A percentile compares a stretch with the other conserved stretches of the same genome.
Conservation (phyloP, 2,329 filamentous ascomycete species). For the Cladosporium sp. region DNA sequence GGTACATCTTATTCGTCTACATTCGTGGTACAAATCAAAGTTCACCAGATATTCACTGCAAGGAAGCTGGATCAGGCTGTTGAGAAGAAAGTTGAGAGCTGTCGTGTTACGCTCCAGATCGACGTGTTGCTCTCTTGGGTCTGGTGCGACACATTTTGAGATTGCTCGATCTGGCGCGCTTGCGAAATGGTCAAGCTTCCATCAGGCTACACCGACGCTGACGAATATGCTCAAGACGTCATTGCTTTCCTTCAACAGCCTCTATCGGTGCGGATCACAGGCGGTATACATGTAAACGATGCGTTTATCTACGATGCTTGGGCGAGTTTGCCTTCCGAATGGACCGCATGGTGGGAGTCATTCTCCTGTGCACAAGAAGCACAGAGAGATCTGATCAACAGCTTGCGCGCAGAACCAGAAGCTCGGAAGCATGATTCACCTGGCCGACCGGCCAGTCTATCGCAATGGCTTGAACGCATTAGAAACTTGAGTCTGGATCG, state of each 20-base stretch:
- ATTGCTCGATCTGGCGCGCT: neutral
- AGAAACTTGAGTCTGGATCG: constrained; percentile 22
- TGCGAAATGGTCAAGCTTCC: constrained; percentile 19
- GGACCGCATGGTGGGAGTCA: constrained; percentile 24
- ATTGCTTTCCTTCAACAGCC: constrained; percentile 23
- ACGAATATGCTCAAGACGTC: constrained; percentile 19
- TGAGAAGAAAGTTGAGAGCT: neutral
- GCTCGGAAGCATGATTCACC: neutral
- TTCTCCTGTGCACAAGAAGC: constrained; percentile 18
- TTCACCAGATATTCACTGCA: too few relatives aligned
- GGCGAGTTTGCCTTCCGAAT: constrained; percentile 20
- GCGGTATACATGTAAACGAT: constrained; percentile 26
- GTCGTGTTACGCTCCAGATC: neutral
- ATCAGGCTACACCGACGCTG: constrained; percentile 7
- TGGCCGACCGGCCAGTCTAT: constrained; percentile 18
- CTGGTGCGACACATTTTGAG: neutral
- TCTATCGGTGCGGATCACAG: constrained; percentile 23
- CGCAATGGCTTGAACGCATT: constrained; percentile 22
- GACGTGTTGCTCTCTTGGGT: neutral
- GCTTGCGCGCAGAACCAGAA: constrained; percentile 12
- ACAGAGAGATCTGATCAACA: constrained; percentile 24
- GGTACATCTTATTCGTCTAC: too few relatives aligned
- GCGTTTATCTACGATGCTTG: constrained; percentile 25
- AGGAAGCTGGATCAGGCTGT: neutral
- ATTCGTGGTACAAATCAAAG: too few relatives aligned